Evolutionary conservation across 345 rosid species (phyloP), one percentile per base, ranked within the genome.

Genomic region (Mallotus nudiflorus): DNA sequence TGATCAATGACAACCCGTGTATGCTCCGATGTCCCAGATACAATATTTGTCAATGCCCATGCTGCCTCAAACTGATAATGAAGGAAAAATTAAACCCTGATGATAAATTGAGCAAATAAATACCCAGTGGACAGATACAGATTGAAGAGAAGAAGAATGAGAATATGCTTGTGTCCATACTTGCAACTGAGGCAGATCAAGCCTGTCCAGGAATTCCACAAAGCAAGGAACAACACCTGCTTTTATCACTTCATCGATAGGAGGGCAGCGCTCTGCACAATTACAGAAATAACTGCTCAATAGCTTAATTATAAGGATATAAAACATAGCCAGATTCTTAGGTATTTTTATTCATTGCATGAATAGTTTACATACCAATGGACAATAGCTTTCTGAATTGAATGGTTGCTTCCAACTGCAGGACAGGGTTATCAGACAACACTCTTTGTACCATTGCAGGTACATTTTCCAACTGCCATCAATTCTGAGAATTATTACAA

Each of bases 21-120:
- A 66, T 91, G 91, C 64, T 87, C 97, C 37, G 93, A 89, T 66
- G 97, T 91, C 31, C 97, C 97, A 57, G 97, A 91, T 6, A 91
- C 97, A 82, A 91, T 84, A 78, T 89, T 91, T 65, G 97, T 91
- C 84, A 91, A 84, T 33, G 97, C 96, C 96, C 96, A 90, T 8
- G 96, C 96, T 67, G 94, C 94, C 76, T 91, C 94, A 77, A 91
- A 91, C 97, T 91, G 83, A 67, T 75, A 39, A 68, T 35, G 31
- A 66, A 71, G 37, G 31, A 57, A 67, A 62, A 67, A 28, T 56
- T 19, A 65, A 75, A 58, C 67, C 65, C 62, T 55, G 54, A 50
- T 22, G 65, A 19, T 66, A 33, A 48, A 65, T 61, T 61, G 6
- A 44, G 27, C 7, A 61, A 37, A 39, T 40, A 61, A 61, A 61